phyloP scores from a whole-genome alignment of 306 rosid genomes.

The Hippophae rhamnoides region DNA sequence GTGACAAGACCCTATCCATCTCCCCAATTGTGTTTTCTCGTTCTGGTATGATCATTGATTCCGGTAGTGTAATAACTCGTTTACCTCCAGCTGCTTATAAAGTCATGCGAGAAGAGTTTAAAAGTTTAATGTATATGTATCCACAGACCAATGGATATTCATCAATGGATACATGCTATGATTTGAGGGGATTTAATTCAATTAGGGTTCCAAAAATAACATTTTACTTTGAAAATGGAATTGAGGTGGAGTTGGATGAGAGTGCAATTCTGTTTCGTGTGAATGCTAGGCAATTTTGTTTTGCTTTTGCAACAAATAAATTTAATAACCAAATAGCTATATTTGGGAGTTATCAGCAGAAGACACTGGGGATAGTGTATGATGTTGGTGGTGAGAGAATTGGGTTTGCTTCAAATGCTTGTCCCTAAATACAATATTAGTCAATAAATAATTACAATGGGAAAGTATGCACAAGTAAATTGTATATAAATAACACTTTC shows the following conservation, averaged over 20 bases:
- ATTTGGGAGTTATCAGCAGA: conserved; percentile 71
- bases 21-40: conserved; percentile 15
- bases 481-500: no score
- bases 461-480: no score
- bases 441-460: no score
- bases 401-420: conserved; percentile 32
- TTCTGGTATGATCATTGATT: conserved; percentile 19
- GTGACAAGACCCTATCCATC: conserved; percentile 23
- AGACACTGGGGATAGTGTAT: conserved; percentile 44
- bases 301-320: conserved; percentile 48
- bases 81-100: conserved; percentile 18
- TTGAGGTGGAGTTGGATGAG: conserved; percentile 2
- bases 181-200: background rate
- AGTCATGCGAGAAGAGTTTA: conserved; percentile 9
- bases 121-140: conserved; percentile 11
- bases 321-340: conserved; percentile 34
- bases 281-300: conserved; percentile 31
- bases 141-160: background rate
- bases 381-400: conserved; percentile 46
- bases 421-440: no score
- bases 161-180: conserved; percentile 22
- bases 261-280: background rate
- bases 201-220: conserved; percentile 9
- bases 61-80: conserved; percentile 19
- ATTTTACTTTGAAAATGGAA: conserved; percentile 11